Percentiles rank a stretch among this genome's conserved stretches.
These are phyloP conservation scores for Aspergillus cristatus DNA, from an alignment of 495 filamentous ascomycete species.

Conservation along the genomic window DNA sequence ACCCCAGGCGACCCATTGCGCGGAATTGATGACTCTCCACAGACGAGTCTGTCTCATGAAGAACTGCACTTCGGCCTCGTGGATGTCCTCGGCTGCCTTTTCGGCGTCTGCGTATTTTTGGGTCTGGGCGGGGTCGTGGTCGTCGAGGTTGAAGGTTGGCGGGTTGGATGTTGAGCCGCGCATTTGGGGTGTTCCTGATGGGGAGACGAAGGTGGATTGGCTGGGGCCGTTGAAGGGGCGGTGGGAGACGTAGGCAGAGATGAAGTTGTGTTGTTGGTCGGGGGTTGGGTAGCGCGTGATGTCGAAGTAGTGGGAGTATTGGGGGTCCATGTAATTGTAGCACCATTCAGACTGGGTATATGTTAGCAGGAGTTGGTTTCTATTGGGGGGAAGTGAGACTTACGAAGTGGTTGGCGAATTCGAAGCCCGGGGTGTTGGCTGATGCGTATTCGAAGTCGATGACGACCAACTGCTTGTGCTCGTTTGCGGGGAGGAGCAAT, in stretches of 20 bases:
- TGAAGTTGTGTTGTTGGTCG: constrained; percentile 75
- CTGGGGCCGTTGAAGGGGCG: constrained; percentile 40
- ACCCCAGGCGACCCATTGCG: constrained; percentile 93
- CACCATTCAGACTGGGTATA: constrained; percentile 72
- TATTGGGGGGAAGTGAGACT: constrained; percentile 14
- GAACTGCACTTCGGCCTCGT: constrained; percentile 54
- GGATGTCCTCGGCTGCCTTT: constrained; percentile 43
- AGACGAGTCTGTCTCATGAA: constrained; percentile 68
- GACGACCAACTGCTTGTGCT: constrained; percentile 90
- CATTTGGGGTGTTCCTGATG: constrained; percentile 39
- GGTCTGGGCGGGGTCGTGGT: constrained; percentile 7
- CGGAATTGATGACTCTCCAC: constrained; percentile 81
- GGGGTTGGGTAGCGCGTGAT: constrained; percentile 62
- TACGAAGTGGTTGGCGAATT: constrained; percentile 97
- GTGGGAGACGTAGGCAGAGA: constrained; percentile 81
- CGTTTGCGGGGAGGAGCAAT: constrained; percentile 75
- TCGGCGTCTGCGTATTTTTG: constrained; percentile 42
- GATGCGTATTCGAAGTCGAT: constrained; percentile 99
- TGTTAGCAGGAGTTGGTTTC: constrained; percentile 3
- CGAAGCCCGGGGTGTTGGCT: constrained; percentile 75
- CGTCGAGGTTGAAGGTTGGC: constrained; percentile 27
- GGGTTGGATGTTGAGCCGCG: constrained; percentile 25
- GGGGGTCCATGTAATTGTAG: constrained; percentile 83
- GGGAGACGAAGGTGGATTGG: constrained; percentile 34
- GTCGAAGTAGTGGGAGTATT: constrained; percentile 55